Percentiles rank a stretch among this genome's conserved stretches.
Conservation (phyloP, 768 basidiomycete species). For the Gymnopilus junonius region DNA sequence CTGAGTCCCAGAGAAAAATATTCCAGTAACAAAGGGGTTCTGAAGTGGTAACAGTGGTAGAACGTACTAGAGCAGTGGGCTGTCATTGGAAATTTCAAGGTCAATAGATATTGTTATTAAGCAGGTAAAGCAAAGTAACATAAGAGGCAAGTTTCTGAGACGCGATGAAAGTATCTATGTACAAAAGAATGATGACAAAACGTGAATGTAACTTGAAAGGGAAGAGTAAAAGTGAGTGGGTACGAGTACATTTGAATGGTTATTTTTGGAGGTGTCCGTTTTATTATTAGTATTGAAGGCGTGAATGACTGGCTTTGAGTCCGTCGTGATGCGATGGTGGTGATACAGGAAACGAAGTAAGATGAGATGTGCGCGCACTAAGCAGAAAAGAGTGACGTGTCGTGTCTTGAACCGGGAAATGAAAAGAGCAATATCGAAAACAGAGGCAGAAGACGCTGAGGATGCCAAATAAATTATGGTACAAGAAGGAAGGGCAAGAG, state of each 20-base stretch:
- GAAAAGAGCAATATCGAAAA: slow-evolving; percentile 1
- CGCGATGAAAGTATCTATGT: too few relatives aligned
- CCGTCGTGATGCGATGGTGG: slow-evolving; percentile 10
- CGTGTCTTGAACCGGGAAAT: not conserved
- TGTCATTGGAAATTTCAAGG: too few relatives aligned
- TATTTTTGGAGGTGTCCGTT: not conserved
- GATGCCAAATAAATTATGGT: slow-evolving; percentile 2
- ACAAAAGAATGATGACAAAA: not conserved
- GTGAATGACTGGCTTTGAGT: not conserved
- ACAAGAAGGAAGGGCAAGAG: not conserved
- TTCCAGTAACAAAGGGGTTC: too few relatives aligned
- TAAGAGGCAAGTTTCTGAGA: not conserved
- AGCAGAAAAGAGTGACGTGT: not conserved
- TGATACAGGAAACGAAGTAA: slow-evolving; percentile 7
- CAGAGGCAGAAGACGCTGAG: not conserved
- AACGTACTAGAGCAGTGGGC: too few relatives aligned
- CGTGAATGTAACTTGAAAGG: not conserved
- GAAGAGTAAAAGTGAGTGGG: not conserved
- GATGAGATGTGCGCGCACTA: not conserved
- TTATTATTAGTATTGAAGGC: slow-evolving; percentile 2
- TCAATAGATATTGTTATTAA: not conserved
- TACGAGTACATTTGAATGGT: not conserved
- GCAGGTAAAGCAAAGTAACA: not conserved
- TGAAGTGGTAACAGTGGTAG: too few relatives aligned
- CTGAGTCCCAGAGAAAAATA: too few relatives aligned